Percentiles rank a stretch among this genome's conserved stretches.
Evolutionary conservation across 768 basidiomycete species (phyloP).

Genomic region (Gautieria morchelliformis): DNA sequence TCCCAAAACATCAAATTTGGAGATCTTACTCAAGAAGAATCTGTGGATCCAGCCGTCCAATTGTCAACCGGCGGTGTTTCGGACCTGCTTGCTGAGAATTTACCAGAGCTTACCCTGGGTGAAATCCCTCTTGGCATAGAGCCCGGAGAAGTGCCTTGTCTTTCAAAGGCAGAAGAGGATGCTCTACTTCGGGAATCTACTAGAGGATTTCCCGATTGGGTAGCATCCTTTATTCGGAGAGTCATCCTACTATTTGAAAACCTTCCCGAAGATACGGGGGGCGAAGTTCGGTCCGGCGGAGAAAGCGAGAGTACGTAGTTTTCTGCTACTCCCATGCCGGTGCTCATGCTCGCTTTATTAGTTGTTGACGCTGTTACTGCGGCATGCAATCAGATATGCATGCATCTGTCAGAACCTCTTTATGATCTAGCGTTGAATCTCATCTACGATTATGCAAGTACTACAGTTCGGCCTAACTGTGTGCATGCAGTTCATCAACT

Average conservation of each 20-base stretch:
- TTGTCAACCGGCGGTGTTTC: not conserved
- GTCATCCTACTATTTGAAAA: slow-evolving; percentile 78
- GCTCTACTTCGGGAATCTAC: slow-evolving; percentile 61
- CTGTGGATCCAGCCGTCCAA: not conserved
- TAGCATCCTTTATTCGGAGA: slow-evolving; percentile 68
- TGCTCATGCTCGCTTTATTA: slow-evolving; percentile 17
- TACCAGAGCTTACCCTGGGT: slow-evolving; percentile 18
- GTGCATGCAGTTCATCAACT: slow-evolving; percentile 81
- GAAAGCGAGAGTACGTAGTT: slow-evolving; percentile 46
- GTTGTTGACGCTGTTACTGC: slow-evolving; percentile 68
- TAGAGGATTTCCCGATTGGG: slow-evolving; percentile 71
- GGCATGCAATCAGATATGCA: slow-evolving; percentile 70
- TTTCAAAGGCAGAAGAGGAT: slow-evolving; percentile 62
- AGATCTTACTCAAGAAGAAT: slow-evolving; percentile 37
- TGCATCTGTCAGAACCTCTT: slow-evolving; percentile 61
- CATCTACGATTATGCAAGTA: slow-evolving; percentile 75
- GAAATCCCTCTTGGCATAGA: slow-evolving; percentile 28
- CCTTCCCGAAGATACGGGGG: slow-evolving; percentile 70
- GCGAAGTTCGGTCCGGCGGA: slow-evolving; percentile 47
- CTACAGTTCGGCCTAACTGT: slow-evolving; percentile 74
- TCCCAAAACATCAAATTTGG: slow-evolving; percentile 69
- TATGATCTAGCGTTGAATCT: slow-evolving; percentile 77
- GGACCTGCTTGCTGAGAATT: not conserved
- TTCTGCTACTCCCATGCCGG: not conserved
- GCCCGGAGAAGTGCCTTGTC: slow-evolving; percentile 27